Base-by-base conservation (phyloP, 2,329 filamentous ascomycete species). In the Coniosporium tulheliwenetii region DNA sequence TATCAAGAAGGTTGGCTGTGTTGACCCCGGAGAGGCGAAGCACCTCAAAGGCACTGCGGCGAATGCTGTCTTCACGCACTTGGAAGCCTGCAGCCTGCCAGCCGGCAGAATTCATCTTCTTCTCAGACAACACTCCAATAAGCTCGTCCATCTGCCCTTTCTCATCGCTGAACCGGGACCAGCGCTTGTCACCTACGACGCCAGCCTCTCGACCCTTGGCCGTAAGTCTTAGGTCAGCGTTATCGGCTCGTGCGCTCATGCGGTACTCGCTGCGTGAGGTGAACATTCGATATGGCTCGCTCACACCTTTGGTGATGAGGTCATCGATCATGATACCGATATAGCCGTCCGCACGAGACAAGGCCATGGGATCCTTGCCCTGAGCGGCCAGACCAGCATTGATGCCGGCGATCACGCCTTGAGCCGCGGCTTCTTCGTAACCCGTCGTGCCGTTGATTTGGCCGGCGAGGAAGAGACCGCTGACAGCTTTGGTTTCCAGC, bases 271-370 rank as follows among this genome's bases (percentile, higher is more conserved):
- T 93, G 47, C 91, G 78, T 5, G 84, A 83, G 2, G 91, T 98
- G 65, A 98, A 98, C 87, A 98, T 96, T 49, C 91, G 78, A 62
- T 98, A 98, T 1, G 91, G 91, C 56, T 98, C 91, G 2, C 83
- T 87, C 29, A 98, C 91, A 38, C 91, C 91, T 62, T 95, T 96
- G 15, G 89, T 96, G 54, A 93, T 79, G 32, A 98, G 75, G 57
- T 98, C 91, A 60, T 98, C 91, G 52, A 98, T 87, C 86, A 98
- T 94, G 63, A 98, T 82, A 49, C 91, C 91, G 53, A 98, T 96
- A 59, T 95, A 98, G 10, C 85, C 86, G 58, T 98, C 89, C 1
- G 82, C 79, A 47, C 91, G 74, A 7, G 79, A 79, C 29, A 98
- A 65, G 0, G 73, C 73, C 45, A 93, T 69, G 0, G 77, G 71